Percentiles rank a stretch among this genome's conserved stretches.
Evolutionary conservation across 768 basidiomycete species (phyloP).

Genomic region (Tricholoma matsutake): DNA sequence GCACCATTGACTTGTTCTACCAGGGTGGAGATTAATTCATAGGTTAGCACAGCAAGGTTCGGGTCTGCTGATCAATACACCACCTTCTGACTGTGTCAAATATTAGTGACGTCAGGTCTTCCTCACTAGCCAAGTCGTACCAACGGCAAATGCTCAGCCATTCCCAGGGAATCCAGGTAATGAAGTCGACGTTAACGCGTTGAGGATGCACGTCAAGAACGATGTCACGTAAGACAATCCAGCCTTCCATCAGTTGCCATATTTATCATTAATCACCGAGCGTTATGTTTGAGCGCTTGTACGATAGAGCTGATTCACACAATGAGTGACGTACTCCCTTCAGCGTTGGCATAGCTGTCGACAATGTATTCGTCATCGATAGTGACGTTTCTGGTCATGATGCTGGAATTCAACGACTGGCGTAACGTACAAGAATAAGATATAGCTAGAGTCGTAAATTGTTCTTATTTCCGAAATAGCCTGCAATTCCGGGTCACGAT

Average conservation of each 20-base stretch:
- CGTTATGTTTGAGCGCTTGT: no score
- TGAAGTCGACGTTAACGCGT: no score
- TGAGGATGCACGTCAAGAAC: not conserved
- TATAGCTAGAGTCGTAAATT: conserved; percentile 13
- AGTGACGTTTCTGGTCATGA: not conserved
- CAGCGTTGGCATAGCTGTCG: not conserved
- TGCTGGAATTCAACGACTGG: conserved; percentile 2
- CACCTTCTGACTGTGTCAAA: conserved; percentile 2
- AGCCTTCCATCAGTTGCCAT: not conserved
- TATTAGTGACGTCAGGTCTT: conserved; percentile 5
- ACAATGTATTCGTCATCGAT: not conserved
- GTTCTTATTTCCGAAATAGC: conserved; percentile 2
- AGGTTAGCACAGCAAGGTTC: not conserved
- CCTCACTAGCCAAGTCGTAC: not conserved
- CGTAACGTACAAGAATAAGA: conserved; percentile 18
- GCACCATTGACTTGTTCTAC: conserved; percentile 14
- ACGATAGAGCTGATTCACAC: no score
- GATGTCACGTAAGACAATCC: not conserved
- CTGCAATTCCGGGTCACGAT: not conserved
- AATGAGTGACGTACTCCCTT: not conserved
- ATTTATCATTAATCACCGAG: not conserved
- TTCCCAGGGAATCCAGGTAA: not conserved
- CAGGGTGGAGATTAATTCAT: not conserved
- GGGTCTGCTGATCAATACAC: conserved; percentile 6
- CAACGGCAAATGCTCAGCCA: not conserved